Base-by-base conservation (phyloP, 2,329 filamentous ascomycete species). In the Fusarium liriodendri region DNA sequence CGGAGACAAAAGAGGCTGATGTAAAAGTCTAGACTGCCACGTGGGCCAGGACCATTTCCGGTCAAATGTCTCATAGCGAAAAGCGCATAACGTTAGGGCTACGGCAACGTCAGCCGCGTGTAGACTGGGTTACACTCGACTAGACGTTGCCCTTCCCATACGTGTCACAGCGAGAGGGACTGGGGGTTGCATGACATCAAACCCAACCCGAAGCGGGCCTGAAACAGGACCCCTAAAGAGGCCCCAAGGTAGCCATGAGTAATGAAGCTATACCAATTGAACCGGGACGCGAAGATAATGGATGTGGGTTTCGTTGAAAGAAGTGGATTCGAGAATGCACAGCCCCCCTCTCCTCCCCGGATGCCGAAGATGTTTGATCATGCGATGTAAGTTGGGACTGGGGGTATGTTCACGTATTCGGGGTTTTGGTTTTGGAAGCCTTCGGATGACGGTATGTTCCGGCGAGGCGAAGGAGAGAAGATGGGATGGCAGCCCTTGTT, bases 201-300 rank as follows among this genome's bases (percentile, higher is more conserved):
- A 73, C 71, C 59, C 64, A 52, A 71, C 25, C 55, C 64, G 71
- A 69, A 54, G 71, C 71, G 62, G 66, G 71, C 54, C 61, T 57
- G 71, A 74, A 74, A 74, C 71, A 74, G 37, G 42, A 40, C 42
- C 58, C 58, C 45, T 65, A 35, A 65, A 67, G 20, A 25, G 52
- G 8, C 42, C 42, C 11, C 25, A 25, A 38, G 33, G 16, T 9
- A 16, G 32, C 32, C 33, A 52, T 47, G 42, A 52, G 27, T 52
- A 52, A 52, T 29, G 22, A 40, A 29, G 35, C 11, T 38, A 32
- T 29, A 27, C 42, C 40, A 52, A 62, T 29, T 52, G 42, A 62
- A 20, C 55, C n/a, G 20, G 35, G 33, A 38, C 16, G 55, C 16
- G 6, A 6, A 50, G 20, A 25, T 29, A 18, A 37, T 37, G 14